Conservation (phyloP, 257 asterid genomes). For the Solanum chiquidenum region DNA sequence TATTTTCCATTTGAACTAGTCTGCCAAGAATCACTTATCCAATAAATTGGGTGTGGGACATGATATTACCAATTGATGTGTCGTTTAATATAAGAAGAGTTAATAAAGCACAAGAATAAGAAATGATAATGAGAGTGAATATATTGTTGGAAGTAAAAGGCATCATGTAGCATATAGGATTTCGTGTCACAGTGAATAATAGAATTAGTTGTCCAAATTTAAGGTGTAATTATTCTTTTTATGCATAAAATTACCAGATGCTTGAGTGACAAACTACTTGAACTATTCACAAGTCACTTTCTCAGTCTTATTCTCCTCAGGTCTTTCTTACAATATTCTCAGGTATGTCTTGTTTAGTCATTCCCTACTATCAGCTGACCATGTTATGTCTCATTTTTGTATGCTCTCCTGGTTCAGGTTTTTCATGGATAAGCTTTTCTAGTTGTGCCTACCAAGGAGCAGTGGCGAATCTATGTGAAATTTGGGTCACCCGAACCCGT, state of each 20-base stretch:
- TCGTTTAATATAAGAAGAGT: neutral
- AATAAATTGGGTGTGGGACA: neutral
- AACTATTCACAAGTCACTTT: neutral
- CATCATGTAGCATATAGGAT: neutral
- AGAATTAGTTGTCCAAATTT: neutral
- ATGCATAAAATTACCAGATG: neutral
- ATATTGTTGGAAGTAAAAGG: neutral
- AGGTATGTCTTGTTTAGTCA: neutral
- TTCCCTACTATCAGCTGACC: neutral
- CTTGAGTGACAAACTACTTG: neutral
- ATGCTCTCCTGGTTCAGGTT: neutral
- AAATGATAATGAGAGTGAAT: neutral
- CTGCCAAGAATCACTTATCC: neutral
- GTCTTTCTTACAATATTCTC: neutral
- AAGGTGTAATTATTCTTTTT: neutral
- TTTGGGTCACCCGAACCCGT: too few relatives aligned
- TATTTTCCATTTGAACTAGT: neutral
- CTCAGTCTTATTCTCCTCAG: neutral
- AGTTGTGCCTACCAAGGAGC: neutral
- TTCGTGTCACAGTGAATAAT: neutral
- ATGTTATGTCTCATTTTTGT: neutral
- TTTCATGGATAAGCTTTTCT: neutral
- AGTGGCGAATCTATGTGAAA: too few relatives aligned
- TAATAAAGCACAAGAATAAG: neutral
- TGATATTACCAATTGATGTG: neutral